Base-by-base conservation (phyloP, 352 stramenopile genomes). In the Pythium phragmitis region DNA sequence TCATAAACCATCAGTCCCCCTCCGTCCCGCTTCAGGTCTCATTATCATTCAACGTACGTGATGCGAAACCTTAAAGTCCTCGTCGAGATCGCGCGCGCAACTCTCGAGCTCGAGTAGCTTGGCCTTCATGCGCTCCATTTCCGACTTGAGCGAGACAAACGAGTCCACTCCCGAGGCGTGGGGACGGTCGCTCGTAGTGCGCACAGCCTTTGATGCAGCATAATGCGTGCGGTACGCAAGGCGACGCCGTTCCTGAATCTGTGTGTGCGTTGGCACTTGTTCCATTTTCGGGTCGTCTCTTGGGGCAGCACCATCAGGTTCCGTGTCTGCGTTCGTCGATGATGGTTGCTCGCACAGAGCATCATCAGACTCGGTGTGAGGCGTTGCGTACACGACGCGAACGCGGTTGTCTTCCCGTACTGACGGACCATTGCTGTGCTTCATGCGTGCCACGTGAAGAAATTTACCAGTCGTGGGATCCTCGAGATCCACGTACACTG, bases 21-120 rank as follows among this genome's bases (percentile, higher is more conserved):
- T 14, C 1, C 39, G 17, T 9, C 4, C 9, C 5, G 1, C 4
- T 46, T 21, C 39, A 2, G 39, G 39, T 51, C 17, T 34, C 26
- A 36, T 14, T 8, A 11, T 21, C 36, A 12, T 33, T 17, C 21
- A 16, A 58, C 68, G 53, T 69, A 81, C 73, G 56, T 82, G 69
- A 46, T 82, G 72, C 0, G 77, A 79, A 30, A 65, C 50, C 52
- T 80, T 84, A 16, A 88, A 90, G 16, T 88, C 75, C 1, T 87
- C 67, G 34, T 88, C 79, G 9, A 90, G 86, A 17, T 74, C 69
- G 36, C 79, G 67, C 1, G 81, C 81, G 43, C 67, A 79, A 13
- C 59, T 72, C 47, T 90, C 79, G 30, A 90, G 73, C 23, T 70
- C 73, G 16, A 48, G 41, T 23, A 89, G 63, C 11, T 78, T 79